phyloP scores from a whole-genome alignment of 2,329 filamentous ascomycete species.

The Aspergillus latus region DNA sequence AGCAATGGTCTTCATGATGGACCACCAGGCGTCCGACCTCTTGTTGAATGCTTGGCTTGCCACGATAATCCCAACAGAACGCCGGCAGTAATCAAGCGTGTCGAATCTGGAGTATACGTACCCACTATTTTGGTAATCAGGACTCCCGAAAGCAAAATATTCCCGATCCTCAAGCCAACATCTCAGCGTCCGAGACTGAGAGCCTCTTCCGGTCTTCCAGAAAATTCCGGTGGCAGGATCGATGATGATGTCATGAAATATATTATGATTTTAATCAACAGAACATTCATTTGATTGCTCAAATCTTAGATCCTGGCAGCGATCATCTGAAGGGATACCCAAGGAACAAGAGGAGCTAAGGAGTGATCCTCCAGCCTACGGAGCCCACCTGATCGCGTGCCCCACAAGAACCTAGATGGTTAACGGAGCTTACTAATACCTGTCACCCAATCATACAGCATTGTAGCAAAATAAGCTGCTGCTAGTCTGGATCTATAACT shows the following conservation, averaged over 20 bases:
- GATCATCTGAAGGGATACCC: constrained; percentile 11
- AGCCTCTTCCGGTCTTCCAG: not conserved
- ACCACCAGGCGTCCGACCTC: not conserved
- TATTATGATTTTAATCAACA: constrained; percentile 11
- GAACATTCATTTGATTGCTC: not conserved
- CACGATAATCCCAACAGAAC: too few relatives aligned
- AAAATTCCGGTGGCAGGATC: not conserved
- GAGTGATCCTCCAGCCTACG: not conserved
- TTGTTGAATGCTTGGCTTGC: not conserved
- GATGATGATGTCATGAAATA: not conserved
- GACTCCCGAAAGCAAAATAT: too few relatives aligned
- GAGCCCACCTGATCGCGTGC: constrained; percentile 1
- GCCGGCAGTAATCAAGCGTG: too few relatives aligned
- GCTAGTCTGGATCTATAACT: constrained; percentile 9
- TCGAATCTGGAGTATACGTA: too few relatives aligned
- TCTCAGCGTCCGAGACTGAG: too few relatives aligned
- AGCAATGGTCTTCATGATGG: not conserved
- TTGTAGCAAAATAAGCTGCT: constrained; percentile 9
- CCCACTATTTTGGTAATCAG: too few relatives aligned
- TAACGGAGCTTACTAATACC: not conserved
- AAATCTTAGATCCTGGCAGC: constrained; percentile 8
- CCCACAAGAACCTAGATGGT: constrained; percentile 14
- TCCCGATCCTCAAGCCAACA: too few relatives aligned
- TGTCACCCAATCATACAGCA: not conserved
- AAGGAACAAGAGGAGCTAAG: not conserved